Conservation (phyloP, 2,329 filamentous ascomycete genomes). For the Nannizziopsis arthrosporioides region DNA sequence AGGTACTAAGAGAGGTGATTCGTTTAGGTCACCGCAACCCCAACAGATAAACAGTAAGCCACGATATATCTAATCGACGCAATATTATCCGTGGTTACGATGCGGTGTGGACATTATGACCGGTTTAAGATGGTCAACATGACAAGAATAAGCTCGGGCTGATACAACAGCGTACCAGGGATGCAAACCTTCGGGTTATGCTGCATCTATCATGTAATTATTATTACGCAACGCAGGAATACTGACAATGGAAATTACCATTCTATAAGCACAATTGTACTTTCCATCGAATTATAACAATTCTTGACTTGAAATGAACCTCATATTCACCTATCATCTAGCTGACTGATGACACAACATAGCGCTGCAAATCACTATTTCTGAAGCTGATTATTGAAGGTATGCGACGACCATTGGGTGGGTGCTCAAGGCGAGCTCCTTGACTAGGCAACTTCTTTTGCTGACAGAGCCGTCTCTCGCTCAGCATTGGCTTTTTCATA, state of each 20-base stretch:
- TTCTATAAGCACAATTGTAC: not conserved
- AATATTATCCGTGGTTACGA: not conserved
- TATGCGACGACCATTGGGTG: too few relatives aligned
- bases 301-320: not conserved
- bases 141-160: not conserved
- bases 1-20: not conserved
- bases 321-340: too few relatives aligned
- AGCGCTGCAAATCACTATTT: too few relatives aligned
- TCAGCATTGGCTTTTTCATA: slow-evolving; percentile 15
- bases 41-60: not conserved
- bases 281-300: not conserved
- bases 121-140: too few relatives aligned
- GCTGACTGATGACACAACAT: too few relatives aligned
- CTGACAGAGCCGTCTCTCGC: not conserved
- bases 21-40: slow-evolving; percentile 1
- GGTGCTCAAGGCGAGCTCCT: too few relatives aligned
- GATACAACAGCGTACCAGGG: not conserved
- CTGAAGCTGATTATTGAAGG: too few relatives aligned
- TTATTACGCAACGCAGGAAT: slow-evolving; percentile 5
- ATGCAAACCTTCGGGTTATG: slow-evolving; percentile 1
- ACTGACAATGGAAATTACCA: slow-evolving; percentile 1
- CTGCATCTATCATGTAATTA: slow-evolving; percentile 7
- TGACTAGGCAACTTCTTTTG: not conserved
- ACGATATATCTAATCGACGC: not conserved
- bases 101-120: too few relatives aligned